Conservation (phyloP, 495 filamentous ascomycete genomes). For the Terfezia claveryi region DNA sequence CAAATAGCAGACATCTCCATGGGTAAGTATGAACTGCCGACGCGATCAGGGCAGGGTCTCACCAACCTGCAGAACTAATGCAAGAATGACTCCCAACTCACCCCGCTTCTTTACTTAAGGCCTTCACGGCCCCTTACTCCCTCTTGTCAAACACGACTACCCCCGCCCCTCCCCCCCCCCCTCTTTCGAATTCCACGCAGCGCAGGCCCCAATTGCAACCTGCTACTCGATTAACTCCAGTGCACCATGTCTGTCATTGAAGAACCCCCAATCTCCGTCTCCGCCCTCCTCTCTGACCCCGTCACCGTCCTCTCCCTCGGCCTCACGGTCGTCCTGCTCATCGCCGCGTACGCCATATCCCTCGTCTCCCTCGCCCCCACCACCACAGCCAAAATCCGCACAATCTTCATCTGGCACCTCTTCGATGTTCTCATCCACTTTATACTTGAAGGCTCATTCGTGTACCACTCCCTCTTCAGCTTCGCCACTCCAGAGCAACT, state of each 20-base stretch:
- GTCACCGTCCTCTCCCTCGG: constrained; percentile 33
- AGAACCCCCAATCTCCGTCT: background rate
- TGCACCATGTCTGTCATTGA: background rate
- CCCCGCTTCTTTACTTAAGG: too few species aligned
- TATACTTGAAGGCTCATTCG: constrained; percentile 69
- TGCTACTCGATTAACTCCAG: too few species aligned
- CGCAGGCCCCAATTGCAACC: too few species aligned
- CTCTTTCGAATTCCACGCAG: too few species aligned
- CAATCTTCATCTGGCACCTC: constrained; percentile 84
- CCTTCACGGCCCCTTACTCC: too few species aligned
- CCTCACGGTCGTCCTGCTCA: constrained; percentile 28
- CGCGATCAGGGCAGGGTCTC: too few species aligned
- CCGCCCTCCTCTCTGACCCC: constrained; percentile 24
- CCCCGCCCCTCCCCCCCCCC: too few species aligned
- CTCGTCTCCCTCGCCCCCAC: constrained; percentile 21
- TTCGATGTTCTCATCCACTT: constrained; percentile 83
- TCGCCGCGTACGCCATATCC: constrained; percentile 26
- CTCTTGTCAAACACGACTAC: too few species aligned
- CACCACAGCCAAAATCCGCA: constrained; percentile 31
- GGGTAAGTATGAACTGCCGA: too few species aligned
- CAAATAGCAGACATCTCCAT: too few species aligned
- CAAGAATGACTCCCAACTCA: too few species aligned
- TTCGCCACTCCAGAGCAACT: constrained; percentile 25
- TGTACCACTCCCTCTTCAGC: constrained; percentile 80
- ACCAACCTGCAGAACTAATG: too few species aligned